phyloP scores from a whole-genome alignment of 2,329 filamentous ascomycete genomes.

The Monilinia aucupariae region DNA sequence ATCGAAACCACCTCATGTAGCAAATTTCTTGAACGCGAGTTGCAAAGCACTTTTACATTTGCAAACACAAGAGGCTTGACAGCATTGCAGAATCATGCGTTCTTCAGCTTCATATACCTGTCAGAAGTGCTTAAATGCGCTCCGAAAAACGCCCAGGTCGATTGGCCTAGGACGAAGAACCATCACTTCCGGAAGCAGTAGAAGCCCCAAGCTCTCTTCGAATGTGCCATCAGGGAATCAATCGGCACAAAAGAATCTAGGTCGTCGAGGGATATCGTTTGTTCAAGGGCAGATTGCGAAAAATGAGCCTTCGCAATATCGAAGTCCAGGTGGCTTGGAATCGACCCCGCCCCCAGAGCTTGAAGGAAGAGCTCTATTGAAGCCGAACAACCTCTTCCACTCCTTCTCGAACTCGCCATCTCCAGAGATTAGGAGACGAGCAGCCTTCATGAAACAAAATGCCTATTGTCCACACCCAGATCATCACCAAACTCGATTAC shows the following conservation, averaged over 20 bases:
- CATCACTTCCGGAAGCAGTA: constrained; percentile 25
- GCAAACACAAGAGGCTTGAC: neutral
- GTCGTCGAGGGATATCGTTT: constrained; percentile 24
- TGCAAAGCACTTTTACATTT: neutral
- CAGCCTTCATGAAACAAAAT: constrained; percentile 87
- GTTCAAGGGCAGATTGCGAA: constrained; percentile 27
- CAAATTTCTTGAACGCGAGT: constrained; percentile 1
- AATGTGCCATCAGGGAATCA: constrained; percentile 18
- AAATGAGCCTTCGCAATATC: constrained; percentile 27
- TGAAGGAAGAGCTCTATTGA: constrained; percentile 30
- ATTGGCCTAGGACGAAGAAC: constrained; percentile 22
- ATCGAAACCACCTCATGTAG: constrained; percentile 15
- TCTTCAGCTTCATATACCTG: constrained; percentile 33
- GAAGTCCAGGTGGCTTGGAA: constrained; percentile 24
- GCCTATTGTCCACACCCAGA: constrained; percentile 89
- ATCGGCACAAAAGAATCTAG: constrained; percentile 17
- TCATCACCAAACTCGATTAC: constrained; percentile 69
- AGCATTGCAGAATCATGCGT: constrained; percentile 23
- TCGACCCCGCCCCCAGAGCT: constrained; percentile 24
- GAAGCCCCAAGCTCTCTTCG: constrained; percentile 20
- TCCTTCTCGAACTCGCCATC: constrained; percentile 84
- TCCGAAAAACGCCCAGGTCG: constrained; percentile 26
- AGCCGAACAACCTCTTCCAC: constrained; percentile 83
- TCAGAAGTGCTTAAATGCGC: constrained; percentile 31
- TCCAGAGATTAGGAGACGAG: constrained; percentile 78